Evolutionary conservation across 176 grass and related monocot genomes (phyloP), one percentile per base, ranked within the genome.

Genomic region (Neostapfia colusana): DNA sequence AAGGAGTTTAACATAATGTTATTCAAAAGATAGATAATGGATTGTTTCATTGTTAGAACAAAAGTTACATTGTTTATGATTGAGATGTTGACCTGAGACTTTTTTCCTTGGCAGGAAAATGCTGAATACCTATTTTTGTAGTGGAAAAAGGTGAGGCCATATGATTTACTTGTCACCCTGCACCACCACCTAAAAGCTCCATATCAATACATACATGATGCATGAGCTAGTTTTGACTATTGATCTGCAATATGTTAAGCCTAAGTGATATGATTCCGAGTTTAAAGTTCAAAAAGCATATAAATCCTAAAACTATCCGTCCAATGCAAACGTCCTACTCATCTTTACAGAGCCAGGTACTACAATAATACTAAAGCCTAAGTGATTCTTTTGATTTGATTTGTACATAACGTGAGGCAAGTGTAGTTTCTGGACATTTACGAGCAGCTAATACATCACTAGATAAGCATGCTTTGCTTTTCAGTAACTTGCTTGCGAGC

Each of bases 401-500:
- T 16, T 51, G 49, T 20, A 55, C 20, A 55, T n/a, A 23, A 55
- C 7, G n/a, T 21, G n/a, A 56, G n/a, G 23, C 24, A 2, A 56
- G n/a, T 56, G 26, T 60, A 27, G 11, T 13, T 60, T 14, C 15
- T 10, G 57, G 12, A 60, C 5, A 60, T 60, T 28, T 60, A 28
- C 57, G 12, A 36, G 0, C 31, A 63, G 28, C 60, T 31, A 31
- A 31, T 31, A 31, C 31, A 31, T 31, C 31, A 31, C 31, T 31
- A 31, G 31, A 31, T 31, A 65, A 50, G 20, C 60, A 65, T 68
- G 41, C 14, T 82, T 65, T 41, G 58, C 40, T 59, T 67, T 61
- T 38, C 4, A 35, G 74, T 78, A 79, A 79, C 74, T 79, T 87
- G 67, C 24, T 73, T 87, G 68, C 2, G 35, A 83, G 79, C 17